Evolutionary conservation across 495 filamentous ascomycete species (phyloP).

Genomic region (Xylaria flabelliformis): DNA sequence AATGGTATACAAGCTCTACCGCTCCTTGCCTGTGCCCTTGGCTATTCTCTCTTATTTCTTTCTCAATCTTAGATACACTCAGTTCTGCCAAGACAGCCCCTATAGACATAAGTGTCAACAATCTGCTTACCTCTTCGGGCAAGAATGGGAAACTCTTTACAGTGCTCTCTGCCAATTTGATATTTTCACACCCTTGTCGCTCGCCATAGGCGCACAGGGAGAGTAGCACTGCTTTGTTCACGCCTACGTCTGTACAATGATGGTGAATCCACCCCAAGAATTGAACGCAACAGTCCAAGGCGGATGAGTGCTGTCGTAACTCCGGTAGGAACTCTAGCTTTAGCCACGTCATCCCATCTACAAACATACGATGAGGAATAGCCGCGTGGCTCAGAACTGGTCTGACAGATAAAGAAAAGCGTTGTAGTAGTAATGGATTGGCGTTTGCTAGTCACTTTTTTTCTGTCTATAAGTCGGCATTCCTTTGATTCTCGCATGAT

Average conservation of each 20-base stretch:
- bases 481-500: too few species aligned
- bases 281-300: conserved; percentile 30
- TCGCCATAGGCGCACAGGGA: not conserved
- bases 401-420: not conserved
- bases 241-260: not conserved
- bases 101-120: not conserved
- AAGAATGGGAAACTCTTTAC: not conserved
- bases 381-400: not conserved
- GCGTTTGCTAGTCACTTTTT: not conserved
- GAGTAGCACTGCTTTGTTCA: conserved; percentile 11
- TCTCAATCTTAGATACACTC: not conserved
- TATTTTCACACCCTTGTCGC: not conserved
- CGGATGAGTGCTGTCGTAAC: conserved; percentile 18
- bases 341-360: conserved; percentile 43
- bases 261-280: conserved; percentile 29
- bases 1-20: not conserved
- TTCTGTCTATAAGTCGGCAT: not conserved
- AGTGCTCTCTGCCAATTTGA: not conserved
- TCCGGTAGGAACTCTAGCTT: conserved; percentile 18
- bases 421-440: too few species aligned
- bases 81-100: too few species aligned
- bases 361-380: conserved; percentile 19
- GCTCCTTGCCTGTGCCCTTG: too few species aligned
- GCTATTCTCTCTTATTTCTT: not conserved
- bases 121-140: not conserved